phyloP scores from a whole-genome alignment of 257 asterid species.

The Salvia miltiorrhiza region DNA sequence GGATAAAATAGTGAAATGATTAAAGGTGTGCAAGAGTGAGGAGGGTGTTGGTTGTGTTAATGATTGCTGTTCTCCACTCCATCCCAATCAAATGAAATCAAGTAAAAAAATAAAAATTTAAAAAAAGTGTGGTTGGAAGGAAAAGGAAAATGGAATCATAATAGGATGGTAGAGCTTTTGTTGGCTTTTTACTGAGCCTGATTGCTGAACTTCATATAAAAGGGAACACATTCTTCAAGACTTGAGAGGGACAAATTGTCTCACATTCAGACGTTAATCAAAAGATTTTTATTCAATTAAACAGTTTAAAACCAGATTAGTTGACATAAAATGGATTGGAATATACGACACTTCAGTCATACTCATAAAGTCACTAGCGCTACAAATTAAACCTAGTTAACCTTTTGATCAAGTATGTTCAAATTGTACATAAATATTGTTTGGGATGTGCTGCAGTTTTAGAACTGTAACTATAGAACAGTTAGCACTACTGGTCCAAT shows the following conservation, averaged over 20 bases:
- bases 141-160: slow-evolving; percentile 19
- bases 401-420: background rate
- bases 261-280: background rate
- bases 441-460: background rate
- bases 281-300: background rate
- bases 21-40: slow-evolving; percentile 30
- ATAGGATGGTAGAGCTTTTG: background rate
- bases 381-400: background rate
- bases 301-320: background rate
- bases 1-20: slow-evolving; percentile 41
- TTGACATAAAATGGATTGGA: too few species aligned
- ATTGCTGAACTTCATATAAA: slow-evolving; percentile 31
- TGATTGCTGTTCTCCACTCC: slow-evolving; percentile 69
- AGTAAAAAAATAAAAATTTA: background rate
- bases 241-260: background rate
- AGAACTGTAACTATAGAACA: background rate
- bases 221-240: slow-evolving; percentile 28
- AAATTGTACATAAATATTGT: background rate
- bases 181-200: slow-evolving; percentile 20
- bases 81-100: background rate
- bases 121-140: slow-evolving; percentile 14
- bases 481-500: too few species aligned
- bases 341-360: too few species aligned
- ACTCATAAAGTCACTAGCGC: too few species aligned
- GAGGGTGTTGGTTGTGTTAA: slow-evolving; percentile 38